A percentile compares a stretch with the other conserved stretches of the same genome.
Evolutionary conservation across 2,329 filamentous ascomycete genomes (phyloP).

Genomic region (Mycosphaerella arachidis): DNA sequence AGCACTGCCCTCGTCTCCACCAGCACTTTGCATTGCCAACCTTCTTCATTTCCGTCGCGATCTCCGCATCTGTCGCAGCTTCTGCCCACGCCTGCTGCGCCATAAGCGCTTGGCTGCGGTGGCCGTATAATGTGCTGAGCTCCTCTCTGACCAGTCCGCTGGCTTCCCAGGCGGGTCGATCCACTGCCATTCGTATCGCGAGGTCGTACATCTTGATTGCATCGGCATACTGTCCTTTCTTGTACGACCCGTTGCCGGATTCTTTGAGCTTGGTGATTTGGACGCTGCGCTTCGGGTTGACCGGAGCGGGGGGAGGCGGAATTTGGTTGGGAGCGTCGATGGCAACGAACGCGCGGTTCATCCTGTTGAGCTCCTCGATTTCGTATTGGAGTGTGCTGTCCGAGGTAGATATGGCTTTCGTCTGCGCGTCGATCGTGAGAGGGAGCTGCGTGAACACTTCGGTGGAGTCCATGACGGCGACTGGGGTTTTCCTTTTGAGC

Average conservation of each 20-base stretch:
- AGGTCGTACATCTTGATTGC: constrained; percentile 77
- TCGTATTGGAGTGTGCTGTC: constrained; percentile 41
- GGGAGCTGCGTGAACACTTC: constrained; percentile 21
- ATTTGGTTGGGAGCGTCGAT: constrained; percentile 56
- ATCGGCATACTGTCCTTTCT: constrained; percentile 68
- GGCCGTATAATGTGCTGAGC: constrained; percentile 71
- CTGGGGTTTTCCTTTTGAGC: not conserved
- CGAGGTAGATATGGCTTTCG: constrained; percentile 63
- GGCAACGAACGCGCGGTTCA: constrained; percentile 71
- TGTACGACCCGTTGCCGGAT: constrained; percentile 74
- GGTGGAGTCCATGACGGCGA: constrained; percentile 8
- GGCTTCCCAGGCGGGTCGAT: constrained; percentile 83
- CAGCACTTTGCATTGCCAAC: constrained; percentile 89
- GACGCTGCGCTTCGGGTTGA: constrained; percentile 86
- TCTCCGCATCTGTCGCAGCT: constrained; percentile 80
- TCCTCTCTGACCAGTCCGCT: constrained; percentile 79
- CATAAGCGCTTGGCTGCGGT: constrained; percentile 89
- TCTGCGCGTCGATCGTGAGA: constrained; percentile 72
- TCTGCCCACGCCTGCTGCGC: constrained; percentile 75
- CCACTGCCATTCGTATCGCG: constrained; percentile 84
- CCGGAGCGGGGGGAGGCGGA: constrained; percentile 80
- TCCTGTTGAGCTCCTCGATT: constrained; percentile 68
- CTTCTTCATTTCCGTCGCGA: constrained; percentile 80
- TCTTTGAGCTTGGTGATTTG: constrained; percentile 90
- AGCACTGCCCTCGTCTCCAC: constrained; percentile 80